Conservation (phyloP, 495 filamentous ascomycete genomes). For the Aspergillus affinis region DNA sequence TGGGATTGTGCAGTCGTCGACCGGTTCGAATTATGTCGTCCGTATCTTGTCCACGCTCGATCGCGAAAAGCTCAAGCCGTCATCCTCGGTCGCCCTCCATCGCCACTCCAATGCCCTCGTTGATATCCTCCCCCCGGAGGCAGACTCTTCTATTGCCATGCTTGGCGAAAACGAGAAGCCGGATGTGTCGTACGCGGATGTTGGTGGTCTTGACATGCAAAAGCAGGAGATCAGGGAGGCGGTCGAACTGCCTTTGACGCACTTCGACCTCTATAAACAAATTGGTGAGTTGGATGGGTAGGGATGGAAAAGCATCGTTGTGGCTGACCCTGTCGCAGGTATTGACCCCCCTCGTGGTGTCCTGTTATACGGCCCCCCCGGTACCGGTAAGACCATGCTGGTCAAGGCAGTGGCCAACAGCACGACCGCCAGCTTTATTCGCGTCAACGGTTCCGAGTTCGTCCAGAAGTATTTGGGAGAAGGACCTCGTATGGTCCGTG, state of each 20-base stretch:
- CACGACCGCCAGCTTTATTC: constrained; percentile 97
- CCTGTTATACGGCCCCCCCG: constrained; percentile 91
- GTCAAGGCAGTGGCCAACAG: constrained; percentile 98
- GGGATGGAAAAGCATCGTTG: not conserved
- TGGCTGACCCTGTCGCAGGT: constrained; percentile 49
- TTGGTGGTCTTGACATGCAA: constrained; percentile 98
- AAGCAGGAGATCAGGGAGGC: constrained; percentile 99
- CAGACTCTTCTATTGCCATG: constrained; percentile 98
- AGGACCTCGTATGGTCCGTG: constrained; percentile 96
- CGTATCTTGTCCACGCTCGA: constrained; percentile 97
- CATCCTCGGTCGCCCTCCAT: constrained; percentile 94
- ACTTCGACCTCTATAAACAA: constrained; percentile 97
- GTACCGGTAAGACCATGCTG: constrained; percentile 98
- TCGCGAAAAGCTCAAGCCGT: constrained; percentile 95
- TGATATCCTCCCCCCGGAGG: constrained; percentile 96
- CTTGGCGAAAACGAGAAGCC: constrained; percentile 94
- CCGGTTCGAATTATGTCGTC: constrained; percentile 98
- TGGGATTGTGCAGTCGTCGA: constrained; percentile 97
- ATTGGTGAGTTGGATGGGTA: constrained; percentile 56
- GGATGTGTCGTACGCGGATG: constrained; percentile 96
- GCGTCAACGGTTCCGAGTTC: constrained; percentile 96
- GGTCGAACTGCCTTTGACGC: constrained; percentile 91
- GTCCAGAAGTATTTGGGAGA: constrained; percentile 99
- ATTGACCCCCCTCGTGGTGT: constrained; percentile 98
- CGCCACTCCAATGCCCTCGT: constrained; percentile 98